These are phyloP conservation scores for Boletus tylopilopsis DNA, from an alignment of 768 basidiomycete species.

Conservation along the genomic window DNA sequence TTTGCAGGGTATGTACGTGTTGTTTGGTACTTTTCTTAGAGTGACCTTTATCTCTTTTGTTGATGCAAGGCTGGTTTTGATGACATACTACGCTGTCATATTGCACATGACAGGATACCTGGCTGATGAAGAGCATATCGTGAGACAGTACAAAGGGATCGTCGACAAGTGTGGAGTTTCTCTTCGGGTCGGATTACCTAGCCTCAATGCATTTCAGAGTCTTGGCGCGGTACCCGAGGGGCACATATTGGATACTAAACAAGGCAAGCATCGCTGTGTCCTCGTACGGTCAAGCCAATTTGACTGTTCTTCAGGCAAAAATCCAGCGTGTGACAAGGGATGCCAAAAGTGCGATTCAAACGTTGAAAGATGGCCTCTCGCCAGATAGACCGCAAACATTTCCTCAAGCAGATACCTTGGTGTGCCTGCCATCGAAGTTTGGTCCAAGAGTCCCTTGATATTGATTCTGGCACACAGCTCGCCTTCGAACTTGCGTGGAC, in stretches of 20 bases:
- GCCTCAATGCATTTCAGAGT: slow-evolving; percentile 35
- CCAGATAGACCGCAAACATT: slow-evolving; percentile 52
- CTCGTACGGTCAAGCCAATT: no score
- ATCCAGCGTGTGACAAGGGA: slow-evolving; percentile 70
- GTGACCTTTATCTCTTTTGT: not conserved
- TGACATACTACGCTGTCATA: slow-evolving; percentile 76
- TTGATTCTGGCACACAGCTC: slow-evolving; percentile 38
- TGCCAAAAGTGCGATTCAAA: slow-evolving; percentile 59
- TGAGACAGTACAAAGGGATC: slow-evolving; percentile 60
- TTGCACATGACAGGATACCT: slow-evolving; percentile 71
- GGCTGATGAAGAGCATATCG: slow-evolving; percentile 62
- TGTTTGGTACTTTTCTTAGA: not conserved
- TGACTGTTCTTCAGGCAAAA: slow-evolving; percentile 50
- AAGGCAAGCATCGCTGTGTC: slow-evolving; percentile 44
- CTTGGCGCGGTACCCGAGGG: slow-evolving; percentile 56
- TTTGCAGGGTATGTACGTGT: slow-evolving; percentile 64
- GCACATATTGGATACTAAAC: slow-evolving; percentile 72
- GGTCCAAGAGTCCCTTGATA: not conserved
- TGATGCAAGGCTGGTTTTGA: slow-evolving; percentile 58
- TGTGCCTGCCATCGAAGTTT: slow-evolving; percentile 32
- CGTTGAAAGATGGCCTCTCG: slow-evolving; percentile 55
- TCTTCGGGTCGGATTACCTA: not conserved
- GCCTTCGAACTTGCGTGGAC: slow-evolving; percentile 80
- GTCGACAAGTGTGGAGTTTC: slow-evolving; percentile 51
- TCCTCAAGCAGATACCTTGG: slow-evolving; percentile 74